Conservation (phyloP, 352 stramenopile species). For the Blastocystis sp. region DNA sequence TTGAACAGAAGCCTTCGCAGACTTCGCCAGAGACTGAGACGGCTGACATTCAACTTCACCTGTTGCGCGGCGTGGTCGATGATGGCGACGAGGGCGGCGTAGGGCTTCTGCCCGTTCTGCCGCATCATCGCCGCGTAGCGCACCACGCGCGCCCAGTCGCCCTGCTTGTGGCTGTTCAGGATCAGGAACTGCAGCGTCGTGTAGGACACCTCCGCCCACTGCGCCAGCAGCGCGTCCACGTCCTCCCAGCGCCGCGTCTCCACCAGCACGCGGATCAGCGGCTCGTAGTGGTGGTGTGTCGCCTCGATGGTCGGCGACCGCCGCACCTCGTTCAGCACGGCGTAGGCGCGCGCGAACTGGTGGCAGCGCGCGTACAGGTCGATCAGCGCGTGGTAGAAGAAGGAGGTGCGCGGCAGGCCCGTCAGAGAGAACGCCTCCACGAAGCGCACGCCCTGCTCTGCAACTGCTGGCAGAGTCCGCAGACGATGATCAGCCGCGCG, state of each 20-base stretch:
- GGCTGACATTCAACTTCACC: neutral
- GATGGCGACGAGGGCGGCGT: constrained; percentile 8
- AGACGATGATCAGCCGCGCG: constrained; percentile 53
- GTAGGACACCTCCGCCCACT: constrained; percentile 25
- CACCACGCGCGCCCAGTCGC: constrained; percentile 19
- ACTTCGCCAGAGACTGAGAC: too few relatives aligned
- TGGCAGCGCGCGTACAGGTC: constrained; percentile 44
- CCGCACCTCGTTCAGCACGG: constrained; percentile 48
- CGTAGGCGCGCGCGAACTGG: neutral
- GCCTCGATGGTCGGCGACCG: constrained; percentile 11
- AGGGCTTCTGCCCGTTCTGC: constrained; percentile 11
- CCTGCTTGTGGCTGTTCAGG: constrained; percentile 23
- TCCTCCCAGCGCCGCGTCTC: constrained; percentile 36
- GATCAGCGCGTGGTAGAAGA: constrained; percentile 69
- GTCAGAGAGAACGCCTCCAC: neutral
- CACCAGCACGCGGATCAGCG: constrained; percentile 21
- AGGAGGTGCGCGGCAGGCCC: constrained; percentile 19
- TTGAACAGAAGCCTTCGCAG: too few relatives aligned
- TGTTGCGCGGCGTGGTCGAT: constrained; percentile 29
- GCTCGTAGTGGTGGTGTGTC: constrained; percentile 63
- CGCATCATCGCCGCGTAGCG: constrained; percentile 40
- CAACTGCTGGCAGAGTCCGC: constrained; percentile 35
- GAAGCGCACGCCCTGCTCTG: constrained; percentile 8
- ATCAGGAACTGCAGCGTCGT: constrained; percentile 56
- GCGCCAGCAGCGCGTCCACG: constrained; percentile 14